phyloP scores from a whole-genome alignment of 2,329 filamentous ascomycete genomes.

The Rugonectria rugulosa region DNA sequence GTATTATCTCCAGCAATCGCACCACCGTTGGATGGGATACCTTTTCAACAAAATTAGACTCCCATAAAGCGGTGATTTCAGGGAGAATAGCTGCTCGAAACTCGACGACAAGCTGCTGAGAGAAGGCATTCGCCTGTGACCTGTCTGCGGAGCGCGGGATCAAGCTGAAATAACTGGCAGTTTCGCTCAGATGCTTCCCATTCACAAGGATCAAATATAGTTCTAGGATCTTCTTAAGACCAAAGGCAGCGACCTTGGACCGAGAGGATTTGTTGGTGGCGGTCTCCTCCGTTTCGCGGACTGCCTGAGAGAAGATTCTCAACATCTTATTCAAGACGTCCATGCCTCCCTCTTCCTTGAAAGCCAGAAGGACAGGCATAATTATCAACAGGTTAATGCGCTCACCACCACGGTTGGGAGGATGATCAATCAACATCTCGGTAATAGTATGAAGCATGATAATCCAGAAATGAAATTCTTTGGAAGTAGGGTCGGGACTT shows the following conservation, averaged over 20 bases:
- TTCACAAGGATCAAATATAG: conserved; percentile 81
- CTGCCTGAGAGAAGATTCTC: conserved; percentile 62
- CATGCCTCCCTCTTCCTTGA: conserved; percentile 83
- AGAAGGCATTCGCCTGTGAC: conserved; percentile 51
- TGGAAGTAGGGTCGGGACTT: conserved; percentile 57
- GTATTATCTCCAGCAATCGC: conserved; percentile 83
- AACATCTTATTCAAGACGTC: conserved; percentile 77
- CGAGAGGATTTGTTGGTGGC: conserved; percentile 55
- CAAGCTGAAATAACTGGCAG: conserved; percentile 64
- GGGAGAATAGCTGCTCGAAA: conserved; percentile 82
- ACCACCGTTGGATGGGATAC: conserved; percentile 79
- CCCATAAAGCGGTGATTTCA: conserved; percentile 81
- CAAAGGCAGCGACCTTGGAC: conserved; percentile 60
- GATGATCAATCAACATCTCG: conserved; percentile 77
- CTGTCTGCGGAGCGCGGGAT: conserved; percentile 51
- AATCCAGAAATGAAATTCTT: conserved; percentile 82
- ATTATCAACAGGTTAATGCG: conserved; percentile 63
- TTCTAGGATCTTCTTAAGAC: conserved; percentile 83
- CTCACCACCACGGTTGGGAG: conserved; percentile 54
- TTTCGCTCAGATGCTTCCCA: conserved; percentile 82
- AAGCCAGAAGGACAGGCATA: conserved; percentile 83
- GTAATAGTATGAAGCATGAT: conserved; percentile 80
- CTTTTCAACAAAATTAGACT: conserved; percentile 83
- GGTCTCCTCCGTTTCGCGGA: conserved; percentile 47
- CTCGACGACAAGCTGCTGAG: conserved; percentile 84